These are phyloP conservation scores for Salvia rosmarinus DNA, from an alignment of 257 asterid genomes.

Conservation along the genomic window DNA sequence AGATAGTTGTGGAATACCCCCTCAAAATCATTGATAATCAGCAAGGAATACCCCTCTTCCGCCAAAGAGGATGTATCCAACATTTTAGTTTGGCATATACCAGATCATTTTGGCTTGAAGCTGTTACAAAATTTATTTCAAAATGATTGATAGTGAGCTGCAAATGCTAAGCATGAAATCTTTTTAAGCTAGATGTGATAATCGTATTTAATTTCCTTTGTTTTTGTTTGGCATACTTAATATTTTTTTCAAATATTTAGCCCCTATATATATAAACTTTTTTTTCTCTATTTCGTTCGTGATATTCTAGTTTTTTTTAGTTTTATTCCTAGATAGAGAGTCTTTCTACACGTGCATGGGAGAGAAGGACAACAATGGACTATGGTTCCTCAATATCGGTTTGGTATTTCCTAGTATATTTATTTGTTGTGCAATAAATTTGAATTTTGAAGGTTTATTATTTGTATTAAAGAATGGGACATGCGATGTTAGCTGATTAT, in stretches of 20 bases:
- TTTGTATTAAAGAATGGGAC: background rate
- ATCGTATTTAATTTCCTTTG: too few species aligned
- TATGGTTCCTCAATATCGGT: background rate
- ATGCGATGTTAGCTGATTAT: background rate
- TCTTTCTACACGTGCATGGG: background rate
- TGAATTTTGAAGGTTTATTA: background rate
- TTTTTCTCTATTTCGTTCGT: too few species aligned
- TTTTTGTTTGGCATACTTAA: too few species aligned
- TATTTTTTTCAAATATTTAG: too few species aligned
- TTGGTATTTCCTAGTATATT: background rate
- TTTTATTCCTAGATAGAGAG: background rate
- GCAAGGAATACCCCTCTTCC: background rate
- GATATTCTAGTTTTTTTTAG: background rate
- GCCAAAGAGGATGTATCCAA: background rate
- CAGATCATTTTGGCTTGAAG: too few species aligned
- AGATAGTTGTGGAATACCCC: background rate
- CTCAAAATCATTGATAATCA: background rate
- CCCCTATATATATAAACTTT: too few species aligned
- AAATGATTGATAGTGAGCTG: too few species aligned
- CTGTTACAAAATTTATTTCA: too few species aligned
- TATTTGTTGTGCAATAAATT: background rate
- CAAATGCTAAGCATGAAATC: too few species aligned
- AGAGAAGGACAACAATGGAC: background rate
- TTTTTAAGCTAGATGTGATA: too few species aligned
- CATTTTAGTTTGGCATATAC: background rate